These are phyloP conservation scores for Phytophthora europaea DNA, from an alignment of 352 stramenopile species.

Conservation along the genomic window DNA sequence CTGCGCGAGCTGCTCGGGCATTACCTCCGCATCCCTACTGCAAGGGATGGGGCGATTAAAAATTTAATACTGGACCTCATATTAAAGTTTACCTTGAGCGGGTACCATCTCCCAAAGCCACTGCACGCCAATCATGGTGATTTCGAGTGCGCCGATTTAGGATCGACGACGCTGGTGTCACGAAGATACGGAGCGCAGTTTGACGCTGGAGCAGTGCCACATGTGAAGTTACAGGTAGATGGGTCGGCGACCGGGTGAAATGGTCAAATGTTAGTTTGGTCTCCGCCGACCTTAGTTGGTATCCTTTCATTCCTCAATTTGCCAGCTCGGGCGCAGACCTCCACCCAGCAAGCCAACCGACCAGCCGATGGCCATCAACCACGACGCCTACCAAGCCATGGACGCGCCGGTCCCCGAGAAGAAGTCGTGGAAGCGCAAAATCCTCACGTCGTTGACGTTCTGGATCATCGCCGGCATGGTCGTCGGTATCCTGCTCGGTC, in stretches of 20 bases:
- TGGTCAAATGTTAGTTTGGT: not conserved
- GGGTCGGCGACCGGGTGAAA: not conserved
- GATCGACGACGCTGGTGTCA: constrained; percentile 7
- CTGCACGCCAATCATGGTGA: not conserved
- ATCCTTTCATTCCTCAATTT: constrained; percentile 32
- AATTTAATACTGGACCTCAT: constrained; percentile 9
- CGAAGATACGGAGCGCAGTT: constrained; percentile 7
- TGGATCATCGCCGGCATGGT: constrained; percentile 64
- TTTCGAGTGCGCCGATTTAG: constrained; percentile 1
- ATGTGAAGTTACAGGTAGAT: constrained; percentile 2
- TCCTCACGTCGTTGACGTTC: constrained; percentile 66
- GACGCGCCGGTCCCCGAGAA: constrained; percentile 31
- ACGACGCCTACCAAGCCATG: constrained; percentile 39
- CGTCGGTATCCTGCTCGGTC: constrained; percentile 56
- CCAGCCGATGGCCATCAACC: constrained; percentile 16
- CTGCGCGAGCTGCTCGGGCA: not conserved
- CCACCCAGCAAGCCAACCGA: not conserved
- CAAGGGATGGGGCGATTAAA: constrained; percentile 8
- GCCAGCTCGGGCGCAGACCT: constrained; percentile 21
- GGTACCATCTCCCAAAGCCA: constrained; percentile 2
- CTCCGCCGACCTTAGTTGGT: not conserved
- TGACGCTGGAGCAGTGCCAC: constrained; percentile 1
- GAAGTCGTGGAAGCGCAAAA: constrained; percentile 44
- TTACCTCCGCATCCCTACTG: constrained; percentile 7
- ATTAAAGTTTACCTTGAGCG: constrained; percentile 7